Evolutionary conservation across 2,329 filamentous ascomycete genomes (phyloP).

Genomic region (Aphanoascus verrucosus): DNA sequence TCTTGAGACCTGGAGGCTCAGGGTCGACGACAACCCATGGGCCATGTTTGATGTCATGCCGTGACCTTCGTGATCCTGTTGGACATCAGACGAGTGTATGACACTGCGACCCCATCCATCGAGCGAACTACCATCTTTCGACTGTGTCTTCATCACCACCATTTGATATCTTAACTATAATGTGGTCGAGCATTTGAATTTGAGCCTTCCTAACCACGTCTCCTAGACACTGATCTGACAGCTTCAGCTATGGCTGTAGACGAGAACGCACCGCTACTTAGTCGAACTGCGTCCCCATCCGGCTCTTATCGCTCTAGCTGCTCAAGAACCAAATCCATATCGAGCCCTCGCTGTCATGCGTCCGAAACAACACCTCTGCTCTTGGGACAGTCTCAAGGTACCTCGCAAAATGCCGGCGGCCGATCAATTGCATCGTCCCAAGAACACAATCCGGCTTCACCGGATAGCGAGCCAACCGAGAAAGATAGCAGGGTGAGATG

Average conservation of each 20-base stretch:
- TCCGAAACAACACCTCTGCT: conserved; percentile 38
- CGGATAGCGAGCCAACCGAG: conserved; percentile 17
- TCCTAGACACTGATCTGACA: too few species aligned
- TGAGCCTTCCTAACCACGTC: neutral
- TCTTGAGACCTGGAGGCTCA: too few species aligned
- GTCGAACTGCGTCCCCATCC: conserved; percentile 1
- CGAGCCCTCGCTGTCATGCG: conserved; percentile 20
- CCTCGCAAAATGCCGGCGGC: conserved; percentile 19
- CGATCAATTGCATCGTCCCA: conserved; percentile 19
- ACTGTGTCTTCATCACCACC: neutral
- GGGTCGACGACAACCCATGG: neutral
- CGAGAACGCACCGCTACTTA: conserved; percentile 10
- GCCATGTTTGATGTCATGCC: neutral
- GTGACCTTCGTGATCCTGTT: neutral
- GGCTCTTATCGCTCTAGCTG: conserved; percentile 16
- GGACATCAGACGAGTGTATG: conserved; percentile 1
- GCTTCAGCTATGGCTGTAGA: conserved; percentile 11
- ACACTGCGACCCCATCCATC: neutral
- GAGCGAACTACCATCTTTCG: neutral
- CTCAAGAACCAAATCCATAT: conserved; percentile 13
- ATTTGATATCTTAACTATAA: neutral
- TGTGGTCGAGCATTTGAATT: neutral
- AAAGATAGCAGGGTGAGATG: conserved; percentile 44
- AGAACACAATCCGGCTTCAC: conserved; percentile 16
- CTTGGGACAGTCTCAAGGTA: conserved; percentile 8